Percentiles rank a stretch among this genome's conserved stretches.
phyloP scores from a whole-genome alignment of 169 alveolate genomes.

The Eimeria zaria region DNA sequence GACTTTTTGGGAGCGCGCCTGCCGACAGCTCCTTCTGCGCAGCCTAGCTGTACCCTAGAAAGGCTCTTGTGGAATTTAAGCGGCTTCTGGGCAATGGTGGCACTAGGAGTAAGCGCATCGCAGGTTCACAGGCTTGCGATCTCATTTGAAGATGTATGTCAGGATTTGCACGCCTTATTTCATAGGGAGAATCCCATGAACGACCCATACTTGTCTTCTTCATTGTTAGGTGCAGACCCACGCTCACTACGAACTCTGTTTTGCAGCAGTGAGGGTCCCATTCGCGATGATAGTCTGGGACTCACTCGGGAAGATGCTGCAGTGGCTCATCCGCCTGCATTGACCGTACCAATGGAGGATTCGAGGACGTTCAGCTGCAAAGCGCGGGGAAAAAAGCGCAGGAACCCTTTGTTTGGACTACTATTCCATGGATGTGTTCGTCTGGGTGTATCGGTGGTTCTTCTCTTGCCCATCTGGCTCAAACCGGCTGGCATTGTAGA shows the following conservation, averaged over 20 bases:
- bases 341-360: neutral
- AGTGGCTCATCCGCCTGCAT: neutral
- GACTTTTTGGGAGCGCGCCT: slow-evolving; percentile 60
- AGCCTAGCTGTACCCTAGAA: slow-evolving; percentile 1
- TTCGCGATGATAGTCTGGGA: neutral
- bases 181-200: neutral
- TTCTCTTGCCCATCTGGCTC: slow-evolving; percentile 65
- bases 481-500: slow-evolving; percentile 26
- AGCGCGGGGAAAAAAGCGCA: neutral
- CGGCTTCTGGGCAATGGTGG: slow-evolving; percentile 69
- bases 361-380: neutral
- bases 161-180: neutral
- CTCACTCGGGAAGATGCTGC: neutral
- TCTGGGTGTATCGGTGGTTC: neutral
- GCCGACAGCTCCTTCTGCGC: slow-evolving; percentile 20
- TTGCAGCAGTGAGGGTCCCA: neutral
- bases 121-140: slow-evolving; percentile 51
- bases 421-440: slow-evolving; percentile 47
- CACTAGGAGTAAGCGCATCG: slow-evolving; percentile 51
- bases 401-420: neutral
- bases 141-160: slow-evolving; percentile 19
- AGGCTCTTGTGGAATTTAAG: slow-evolving; percentile 47
- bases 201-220: neutral
- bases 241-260: neutral
- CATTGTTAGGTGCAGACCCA: neutral